Percentiles rank a stretch among this genome's conserved stretches.
Evolutionary conservation across 2,329 filamentous ascomycete species (phyloP).

Genomic region (Emergomyces pasteurianus): DNA sequence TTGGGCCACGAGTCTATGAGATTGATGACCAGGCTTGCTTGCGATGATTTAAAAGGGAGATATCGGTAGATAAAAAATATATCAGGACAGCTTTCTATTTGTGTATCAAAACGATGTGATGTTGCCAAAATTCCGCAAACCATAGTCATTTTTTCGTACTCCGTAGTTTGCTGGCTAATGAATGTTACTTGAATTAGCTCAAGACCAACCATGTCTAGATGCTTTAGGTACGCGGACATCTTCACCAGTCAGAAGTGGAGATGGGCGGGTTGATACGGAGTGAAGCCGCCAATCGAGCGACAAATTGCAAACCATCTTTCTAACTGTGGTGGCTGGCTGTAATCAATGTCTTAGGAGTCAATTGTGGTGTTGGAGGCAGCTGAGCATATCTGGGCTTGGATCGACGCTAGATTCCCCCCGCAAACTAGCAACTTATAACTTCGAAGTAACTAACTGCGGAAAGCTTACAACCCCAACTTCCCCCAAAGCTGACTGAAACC

Average conservation of each 20-base stretch:
- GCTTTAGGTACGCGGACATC: neutral
- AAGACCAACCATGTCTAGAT: neutral
- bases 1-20: constrained; percentile 3
- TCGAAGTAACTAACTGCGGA: neutral
- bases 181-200: neutral
- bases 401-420: neutral
- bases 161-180: neutral
- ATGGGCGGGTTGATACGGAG: neutral
- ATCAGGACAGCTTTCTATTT: neutral
- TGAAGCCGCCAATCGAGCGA: neutral
- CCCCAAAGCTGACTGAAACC: neutral
- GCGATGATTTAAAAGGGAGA: neutral
- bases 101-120: neutral
- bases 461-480: neutral
- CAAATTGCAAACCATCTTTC: neutral
- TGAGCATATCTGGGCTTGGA: neutral
- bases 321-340: neutral
- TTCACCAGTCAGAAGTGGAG: neutral
- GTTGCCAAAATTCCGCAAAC: neutral
- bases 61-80: constrained; percentile 4
- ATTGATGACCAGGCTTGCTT: neutral
- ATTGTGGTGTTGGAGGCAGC: neutral
- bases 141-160: neutral
- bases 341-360: neutral
- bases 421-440: too few relatives aligned